phyloP scores from a whole-genome alignment of 257 asterid species.

The Plantago elongata region DNA sequence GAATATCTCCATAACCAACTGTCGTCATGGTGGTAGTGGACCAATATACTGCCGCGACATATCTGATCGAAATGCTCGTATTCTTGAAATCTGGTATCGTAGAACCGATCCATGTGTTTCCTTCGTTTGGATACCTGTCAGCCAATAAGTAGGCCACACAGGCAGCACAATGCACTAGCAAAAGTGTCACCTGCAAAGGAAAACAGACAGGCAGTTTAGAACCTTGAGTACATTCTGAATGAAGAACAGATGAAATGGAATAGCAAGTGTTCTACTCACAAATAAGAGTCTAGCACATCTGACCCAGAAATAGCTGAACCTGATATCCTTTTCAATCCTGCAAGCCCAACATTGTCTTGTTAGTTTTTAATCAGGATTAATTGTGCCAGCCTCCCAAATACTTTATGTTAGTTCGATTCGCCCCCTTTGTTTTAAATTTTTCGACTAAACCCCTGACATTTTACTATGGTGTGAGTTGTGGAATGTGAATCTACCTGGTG shows the following conservation, averaged over 20 bases:
- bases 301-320: slow-evolving; percentile 91
- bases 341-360: slow-evolving; percentile 5
- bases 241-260: neutral
- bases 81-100: slow-evolving; percentile 58
- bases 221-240: neutral
- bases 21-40: slow-evolving; percentile 90
- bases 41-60: slow-evolving; percentile 79
- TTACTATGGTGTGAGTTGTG: too few species aligned
- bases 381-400: too few species aligned
- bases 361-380: neutral
- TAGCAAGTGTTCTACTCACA: slow-evolving; percentile 43
- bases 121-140: slow-evolving; percentile 57
- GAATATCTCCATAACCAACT: slow-evolving; percentile 92
- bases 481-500: slow-evolving; percentile 43
- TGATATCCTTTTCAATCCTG: slow-evolving; percentile 93
- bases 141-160: slow-evolving; percentile 74
- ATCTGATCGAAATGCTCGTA: slow-evolving; percentile 46
- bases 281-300: slow-evolving; percentile 84
- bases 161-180: slow-evolving; percentile 81
- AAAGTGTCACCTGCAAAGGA: slow-evolving; percentile 55
- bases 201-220: neutral
- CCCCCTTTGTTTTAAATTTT: too few species aligned
- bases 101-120: slow-evolving; percentile 74
- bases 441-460: too few species aligned
- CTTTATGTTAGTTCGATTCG: too few species aligned